Evolutionary conservation across 257 asterid genomes (phyloP), one percentile per base, ranked within the genome.

Genomic region (Scutellaria baicalensis): DNA sequence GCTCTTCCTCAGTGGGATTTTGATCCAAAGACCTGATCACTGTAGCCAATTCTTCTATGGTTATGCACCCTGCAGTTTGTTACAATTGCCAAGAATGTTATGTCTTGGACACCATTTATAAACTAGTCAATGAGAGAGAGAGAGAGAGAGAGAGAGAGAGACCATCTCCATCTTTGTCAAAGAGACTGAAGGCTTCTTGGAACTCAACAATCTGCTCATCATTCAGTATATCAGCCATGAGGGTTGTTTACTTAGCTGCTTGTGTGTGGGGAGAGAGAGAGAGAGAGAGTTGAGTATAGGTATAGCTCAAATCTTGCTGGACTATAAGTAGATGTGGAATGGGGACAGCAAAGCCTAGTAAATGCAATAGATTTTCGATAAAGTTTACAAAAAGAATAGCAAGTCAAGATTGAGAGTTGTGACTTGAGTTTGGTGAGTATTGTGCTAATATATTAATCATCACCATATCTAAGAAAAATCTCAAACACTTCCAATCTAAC

Each of bases 101-200:
- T 35, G 40, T 18, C 47, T 33, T 62, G 51, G 20, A 42, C 5
- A 27, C 33, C 4, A 27, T 27, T 2, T 27, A 27, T 27, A 27
- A 27, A 27, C 33, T 27, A 27, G 4, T 27, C 33, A 27, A 27
- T 27, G 33, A 27, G 33, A 27, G 33, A 27, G 33, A 27, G 33
- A 36, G 6, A 23, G 8, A n/a, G 3, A 6, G 3, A 3, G 38
- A 39, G 8, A 27, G 35, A 59, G 31, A 1, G 6, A 12, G 59
- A 80, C 85, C 85, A 70, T 80, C 82, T 70, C 85, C 85, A 80
- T 80, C 82, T 77, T 77, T 77, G 73, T 80, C 85, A 66, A 80
- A 77, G 1, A 80, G 78, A 18, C 82, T 73, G 68, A 80, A 80
- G 75, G 85, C 85, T 60, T 80, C 85, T 8, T 61, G 63, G 36